Base-by-base conservation (phyloP, 805 yeast species). In the Saccharomycopsis babjevae region DNA sequence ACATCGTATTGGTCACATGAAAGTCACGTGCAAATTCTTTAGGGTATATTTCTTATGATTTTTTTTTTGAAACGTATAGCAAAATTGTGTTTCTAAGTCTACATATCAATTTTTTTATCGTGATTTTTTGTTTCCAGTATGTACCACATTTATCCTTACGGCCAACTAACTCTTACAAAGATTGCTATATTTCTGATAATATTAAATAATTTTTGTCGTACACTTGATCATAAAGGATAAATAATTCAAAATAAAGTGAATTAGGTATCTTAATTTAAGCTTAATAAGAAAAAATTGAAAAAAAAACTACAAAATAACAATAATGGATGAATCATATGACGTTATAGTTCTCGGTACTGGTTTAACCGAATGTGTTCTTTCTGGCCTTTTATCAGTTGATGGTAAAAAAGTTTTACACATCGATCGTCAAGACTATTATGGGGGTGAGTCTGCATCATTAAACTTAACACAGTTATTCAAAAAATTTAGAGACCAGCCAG, bases 351-450 rank as follows among this genome's bases (percentile, higher is more conserved):
- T 93, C 63, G 99, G 98, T 70, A 77, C 83, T 63, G 99, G 99
- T n/a, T 81, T 94, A 66, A 93, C 97, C 55, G 99, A 94, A 74
- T 94, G 99, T 77, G 87, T 94, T 63, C 81, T 94, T 54, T 90
- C 97, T 0, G 99, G 99, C 2, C 75, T 94, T 59, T 79, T 94
- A 55, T 90, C 97, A 10, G 97, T 93, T n/a, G 98, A 94, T 70
- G 98, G 98, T 65, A 93, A 94, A 78, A 94, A 94, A 71, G 98
- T 94, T 7, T 80, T 94, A 61, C 99, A 94, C 75, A 91, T 94
- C 65, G 99, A 94, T 73, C 86, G 91, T 68, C 97, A 94, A 74
- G 96, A 90, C 72, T 96, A 91, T 72, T 94, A 94, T 67, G 99
- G 99, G 58, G 99, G 81, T 54, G 96, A 89, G 72, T 83, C 91